phyloP scores from a whole-genome alignment of 306 rosid species.

The Benincasa hispida region DNA sequence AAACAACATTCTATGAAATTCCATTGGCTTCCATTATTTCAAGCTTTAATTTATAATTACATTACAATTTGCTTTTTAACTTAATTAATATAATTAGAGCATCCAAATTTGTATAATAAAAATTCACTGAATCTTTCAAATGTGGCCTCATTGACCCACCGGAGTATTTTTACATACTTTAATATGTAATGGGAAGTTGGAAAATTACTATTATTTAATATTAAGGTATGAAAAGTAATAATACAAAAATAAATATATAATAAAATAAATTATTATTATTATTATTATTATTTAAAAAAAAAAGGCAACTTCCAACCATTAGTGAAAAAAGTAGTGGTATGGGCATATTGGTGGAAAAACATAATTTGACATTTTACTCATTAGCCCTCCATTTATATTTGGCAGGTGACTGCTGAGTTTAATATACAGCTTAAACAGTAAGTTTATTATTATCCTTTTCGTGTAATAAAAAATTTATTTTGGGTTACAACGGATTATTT shows the following conservation, averaged over 20 bases:
- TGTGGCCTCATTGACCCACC: not conserved
- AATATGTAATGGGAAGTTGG: not conserved
- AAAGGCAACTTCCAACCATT: not conserved
- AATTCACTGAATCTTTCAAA: slow-evolving; percentile 3
- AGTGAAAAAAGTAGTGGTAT: not conserved
- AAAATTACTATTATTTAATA: not conserved
- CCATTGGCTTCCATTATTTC: not conserved
- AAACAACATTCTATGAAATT: not conserved
- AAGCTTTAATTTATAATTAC: not conserved
- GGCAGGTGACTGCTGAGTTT: not conserved
- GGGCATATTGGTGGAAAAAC: not conserved
- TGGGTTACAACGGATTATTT: no score
- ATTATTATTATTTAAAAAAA: not conserved
- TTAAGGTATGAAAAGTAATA: not conserved
- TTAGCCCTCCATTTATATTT: not conserved
- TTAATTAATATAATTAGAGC: not conserved
- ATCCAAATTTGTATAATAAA: not conserved
- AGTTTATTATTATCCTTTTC: no score
- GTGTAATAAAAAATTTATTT: no score
- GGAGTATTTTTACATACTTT: not conserved
- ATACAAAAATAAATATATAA: not conserved
- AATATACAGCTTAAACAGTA: not conserved
- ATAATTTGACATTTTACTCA: not conserved
- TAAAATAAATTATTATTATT: no score
- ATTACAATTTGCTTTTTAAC: not conserved